These are phyloP conservation scores for Arthrobotrys megalospora DNA, from an alignment of 2,329 filamentous ascomycete species.

Conservation along the genomic window DNA sequence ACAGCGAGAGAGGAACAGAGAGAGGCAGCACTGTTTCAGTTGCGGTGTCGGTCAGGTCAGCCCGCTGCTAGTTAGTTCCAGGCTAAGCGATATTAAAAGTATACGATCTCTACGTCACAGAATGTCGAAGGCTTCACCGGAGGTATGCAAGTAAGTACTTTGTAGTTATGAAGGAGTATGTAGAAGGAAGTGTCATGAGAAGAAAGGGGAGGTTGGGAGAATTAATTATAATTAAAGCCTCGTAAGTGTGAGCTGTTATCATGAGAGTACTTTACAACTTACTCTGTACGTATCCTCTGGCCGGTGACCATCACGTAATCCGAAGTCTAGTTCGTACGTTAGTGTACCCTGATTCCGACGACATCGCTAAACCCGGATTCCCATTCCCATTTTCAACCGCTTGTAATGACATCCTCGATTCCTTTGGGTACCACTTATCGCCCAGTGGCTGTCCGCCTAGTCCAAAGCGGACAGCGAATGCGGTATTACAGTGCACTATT, in stretches of 20 bases:
- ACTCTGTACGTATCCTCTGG: no score
- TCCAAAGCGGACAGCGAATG: conserved; percentile 20
- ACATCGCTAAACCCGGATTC: conserved; percentile 27
- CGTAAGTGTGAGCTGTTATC: not conserved
- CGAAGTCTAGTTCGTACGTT: not conserved
- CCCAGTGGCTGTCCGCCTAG: conserved; percentile 7
- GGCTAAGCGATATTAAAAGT: conserved; percentile 26
- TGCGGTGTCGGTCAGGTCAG: conserved; percentile 16
- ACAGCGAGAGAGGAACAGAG: conserved; percentile 5
- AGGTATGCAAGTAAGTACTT: conserved; percentile 1
- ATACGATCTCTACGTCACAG: conserved; percentile 10
- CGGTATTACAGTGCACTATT: conserved; percentile 13
- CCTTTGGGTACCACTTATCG: not conserved
- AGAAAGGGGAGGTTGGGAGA: conserved; percentile 7
- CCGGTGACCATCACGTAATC: conserved; percentile 18
- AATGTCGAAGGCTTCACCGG: not conserved
- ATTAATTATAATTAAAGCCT: not conserved
- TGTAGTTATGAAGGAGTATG: not conserved
- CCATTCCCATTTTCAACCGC: conserved; percentile 20
- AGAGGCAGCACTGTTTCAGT: conserved; percentile 5
- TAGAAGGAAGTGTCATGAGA: no score
- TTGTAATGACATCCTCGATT: not conserved
- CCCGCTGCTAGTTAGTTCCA: not conserved
- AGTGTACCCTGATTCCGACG: conserved; percentile 26
- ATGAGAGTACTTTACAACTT: not conserved